phyloP scores from a whole-genome alignment of 495 filamentous ascomycete species.

The Talaromyces trachyspermus region DNA sequence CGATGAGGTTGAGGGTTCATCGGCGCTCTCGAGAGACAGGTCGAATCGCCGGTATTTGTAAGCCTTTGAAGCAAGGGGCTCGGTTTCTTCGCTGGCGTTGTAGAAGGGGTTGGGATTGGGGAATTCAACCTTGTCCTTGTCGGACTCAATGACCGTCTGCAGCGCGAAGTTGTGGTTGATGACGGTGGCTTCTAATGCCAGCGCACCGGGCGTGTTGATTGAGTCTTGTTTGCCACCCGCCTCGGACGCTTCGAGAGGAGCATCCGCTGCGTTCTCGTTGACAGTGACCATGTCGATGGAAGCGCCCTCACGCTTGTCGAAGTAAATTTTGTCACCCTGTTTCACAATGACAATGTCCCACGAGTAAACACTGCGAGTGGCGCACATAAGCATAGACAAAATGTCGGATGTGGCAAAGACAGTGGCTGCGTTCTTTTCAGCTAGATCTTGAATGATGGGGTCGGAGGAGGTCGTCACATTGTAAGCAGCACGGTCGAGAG shows the following conservation, averaged over 20 bases:
- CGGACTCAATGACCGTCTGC: constrained; percentile 81
- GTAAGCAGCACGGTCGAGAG: constrained; percentile 89
- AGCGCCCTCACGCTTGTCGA: constrained; percentile 93
- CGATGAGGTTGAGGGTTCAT: constrained; percentile 88
- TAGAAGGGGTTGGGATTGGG: constrained; percentile 93
- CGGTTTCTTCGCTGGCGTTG: constrained; percentile 84
- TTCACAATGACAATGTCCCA: constrained; percentile 93
- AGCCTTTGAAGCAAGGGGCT: constrained; percentile 86
- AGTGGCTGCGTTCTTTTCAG: constrained; percentile 93
- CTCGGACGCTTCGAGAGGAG: constrained; percentile 82
- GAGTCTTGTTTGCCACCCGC: constrained; percentile 73
- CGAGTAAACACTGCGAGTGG: constrained; percentile 87
- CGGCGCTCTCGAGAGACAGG: constrained; percentile 79
- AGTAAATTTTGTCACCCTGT: constrained; percentile 91
- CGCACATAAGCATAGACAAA: constrained; percentile 98
- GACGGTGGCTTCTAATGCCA: constrained; percentile 94
- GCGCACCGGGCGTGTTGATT: constrained; percentile 83
- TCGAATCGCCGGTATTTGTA: constrained; percentile 99
- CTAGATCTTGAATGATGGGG: constrained; percentile 92
- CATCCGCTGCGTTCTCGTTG: constrained; percentile 98
- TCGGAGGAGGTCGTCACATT: constrained; percentile 95
- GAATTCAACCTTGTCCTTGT: constrained; percentile 71
- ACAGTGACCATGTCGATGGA: constrained; percentile 95
- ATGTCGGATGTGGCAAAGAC: constrained; percentile 97
- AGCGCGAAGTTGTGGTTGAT: constrained; percentile 99